These are phyloP conservation scores for Pseudocercospora eumusae DNA, from an alignment of 2,329 filamentous ascomycete genomes.

Conservation along the genomic window DNA sequence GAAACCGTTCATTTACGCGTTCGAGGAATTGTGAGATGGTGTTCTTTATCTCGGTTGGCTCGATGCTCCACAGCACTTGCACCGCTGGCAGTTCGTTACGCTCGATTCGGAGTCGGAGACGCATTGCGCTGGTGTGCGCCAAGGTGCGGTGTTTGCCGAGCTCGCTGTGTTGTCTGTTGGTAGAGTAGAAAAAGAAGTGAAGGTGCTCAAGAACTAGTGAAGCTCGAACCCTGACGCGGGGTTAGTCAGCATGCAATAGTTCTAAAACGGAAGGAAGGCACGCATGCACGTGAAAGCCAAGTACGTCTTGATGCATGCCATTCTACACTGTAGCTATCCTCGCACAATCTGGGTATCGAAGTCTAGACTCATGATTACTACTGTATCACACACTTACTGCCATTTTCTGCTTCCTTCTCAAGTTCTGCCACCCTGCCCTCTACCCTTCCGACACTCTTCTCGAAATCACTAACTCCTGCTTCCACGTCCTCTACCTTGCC, in stretches of 20 bases:
- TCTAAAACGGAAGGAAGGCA: background rate
- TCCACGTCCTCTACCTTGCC: conserved; percentile 85
- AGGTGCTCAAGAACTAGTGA: conserved; percentile 6
- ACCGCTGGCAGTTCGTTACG: conserved; percentile 73
- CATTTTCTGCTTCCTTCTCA: conserved; percentile 59
- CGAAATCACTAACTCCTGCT: conserved; percentile 76
- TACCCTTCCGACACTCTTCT: conserved; percentile 59
- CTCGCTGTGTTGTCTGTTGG: background rate
- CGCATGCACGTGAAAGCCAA: background rate
- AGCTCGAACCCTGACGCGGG: background rate
- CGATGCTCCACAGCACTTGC: conserved; percentile 70
- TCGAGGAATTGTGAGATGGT: conserved; percentile 77
- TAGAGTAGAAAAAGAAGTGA: background rate
- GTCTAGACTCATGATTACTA: conserved; percentile 18
- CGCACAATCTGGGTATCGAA: conserved; percentile 6
- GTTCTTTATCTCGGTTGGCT: conserved; percentile 37
- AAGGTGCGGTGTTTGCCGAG: background rate
- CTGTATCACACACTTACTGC: conserved; percentile 35
- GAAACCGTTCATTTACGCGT: conserved; percentile 75
- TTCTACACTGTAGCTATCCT: background rate
- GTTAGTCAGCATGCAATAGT: background rate
- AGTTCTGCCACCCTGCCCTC: conserved; percentile 52
- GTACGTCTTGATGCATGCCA: background rate
- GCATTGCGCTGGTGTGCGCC: conserved; percentile 51
- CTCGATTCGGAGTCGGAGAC: conserved; percentile 71